Evolutionary conservation across 2,329 filamentous ascomycete genomes (phyloP), one percentile per base, ranked within the genome.

Genomic region (Chaetomium globosum): DNA sequence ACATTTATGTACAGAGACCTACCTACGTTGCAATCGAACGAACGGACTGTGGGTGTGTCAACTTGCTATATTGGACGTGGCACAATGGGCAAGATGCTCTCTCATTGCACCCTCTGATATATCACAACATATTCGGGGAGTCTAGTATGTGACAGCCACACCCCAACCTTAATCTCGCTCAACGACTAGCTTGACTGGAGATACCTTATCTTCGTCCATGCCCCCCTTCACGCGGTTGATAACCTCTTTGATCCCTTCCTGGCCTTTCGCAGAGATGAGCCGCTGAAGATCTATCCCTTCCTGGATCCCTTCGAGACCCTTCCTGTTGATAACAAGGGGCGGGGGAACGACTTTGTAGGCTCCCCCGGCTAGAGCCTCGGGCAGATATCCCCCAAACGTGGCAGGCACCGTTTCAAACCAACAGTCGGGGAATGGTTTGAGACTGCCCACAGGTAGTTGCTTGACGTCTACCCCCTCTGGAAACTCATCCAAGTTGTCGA

Each of bases 351-450:
- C 21, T 57, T 67, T 58, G 58, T 62, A 67, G 13, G 49, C 58
- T 3, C 63, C 63, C 49, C 56, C 52, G 21, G 57, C 61, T 21
- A 67, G 60, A 8, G 61, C 65, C 51, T 67, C 53, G 43, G 61
- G 54, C 55, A 69, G 55, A 36, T 53, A 69, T 21, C 61, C 67
- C 13, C 55, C 65, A 36, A 69, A 67, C 8, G 61, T 61, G 51
- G 61, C 67, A 1, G 28, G 28, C 8, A 16, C 19, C 52, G 52
- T 65, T 30, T 61, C 63, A 36, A 53, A 55, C 51, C 56, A 61
- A 19, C 26, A 31, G 52, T 60, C 39, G 51, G 63, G 58, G 53
- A 53, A 48, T 33, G 63, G 54, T 33, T 64, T 62, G 54, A 64
- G 43, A 36, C n/a, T 56, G 10, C 30, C 61, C 48, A 21, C n/a